Base-by-base conservation (phyloP, 2,329 filamentous ascomycete species). In the Phaeosphaeriaceae sp. region DNA sequence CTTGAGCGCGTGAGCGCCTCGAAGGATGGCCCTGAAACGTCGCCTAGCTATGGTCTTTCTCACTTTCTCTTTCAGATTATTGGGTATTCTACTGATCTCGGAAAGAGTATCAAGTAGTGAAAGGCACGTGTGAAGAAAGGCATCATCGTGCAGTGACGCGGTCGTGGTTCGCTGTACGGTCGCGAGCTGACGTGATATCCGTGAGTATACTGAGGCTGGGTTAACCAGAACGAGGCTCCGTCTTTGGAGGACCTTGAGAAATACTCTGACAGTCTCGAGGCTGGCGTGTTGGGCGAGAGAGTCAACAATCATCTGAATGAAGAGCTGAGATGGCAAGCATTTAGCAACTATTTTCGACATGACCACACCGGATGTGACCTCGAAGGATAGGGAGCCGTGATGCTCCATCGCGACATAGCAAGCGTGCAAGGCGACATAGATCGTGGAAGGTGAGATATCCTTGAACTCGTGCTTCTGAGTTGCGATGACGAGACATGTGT, bases 21-120 rank as follows among this genome's bases (percentile, higher is more conserved):
- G 44, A 17, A 77, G 52, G 6, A 77, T 70, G 52, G 67, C 53
- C n/a, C 61, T 26, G 57, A 76, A 72, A n/a, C 70, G 66, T 26
- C 65, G 67, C 13, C 52, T 51, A 26, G 61, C 60, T 51, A 64
- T 55, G 1, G 64, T 44, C 4, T 23, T 32, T 4, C 59, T 30
- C 3, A 67, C 15, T 17, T 55, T 54, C 19, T 30, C 8, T 11
- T 13, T 3, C 24, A 51, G 24, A 13, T 24, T 13, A 22, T 49
- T 22, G 17, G 40, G 50, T 17, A 52, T 24, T 6, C 51, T 42
- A 19, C 52, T 52, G 23, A 65, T 49, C 11, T 48, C 59, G 26
- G 5, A 23, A 13, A 66, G 54, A 3, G 63, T 23, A 6, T 58
- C n/a, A 19, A 58, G 26, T 6, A 69, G 49, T 22, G 54, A 53